Conservation (phyloP, 2,329 filamentous ascomycete species). For the Hymenoscyphus linearis region DNA sequence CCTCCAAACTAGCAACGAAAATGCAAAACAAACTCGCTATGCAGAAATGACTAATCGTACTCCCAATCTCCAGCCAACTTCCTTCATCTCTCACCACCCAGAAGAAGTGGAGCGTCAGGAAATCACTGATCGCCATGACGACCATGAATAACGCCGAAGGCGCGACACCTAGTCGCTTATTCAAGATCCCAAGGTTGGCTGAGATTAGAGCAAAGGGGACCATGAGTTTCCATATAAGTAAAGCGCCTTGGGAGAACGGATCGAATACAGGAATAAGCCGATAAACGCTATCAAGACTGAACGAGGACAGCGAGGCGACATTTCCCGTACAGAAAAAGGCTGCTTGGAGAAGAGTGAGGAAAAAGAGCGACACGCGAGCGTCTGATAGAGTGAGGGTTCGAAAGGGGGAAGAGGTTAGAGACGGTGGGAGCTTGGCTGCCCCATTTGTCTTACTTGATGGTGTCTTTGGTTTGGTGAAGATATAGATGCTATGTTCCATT, state of each 20-base stretch:
- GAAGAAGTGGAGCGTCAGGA: slow-evolving; percentile 93
- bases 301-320: slow-evolving; percentile 87
- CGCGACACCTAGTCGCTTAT: slow-evolving; percentile 74
- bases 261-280: slow-evolving; percentile 89
- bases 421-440: slow-evolving; percentile 19
- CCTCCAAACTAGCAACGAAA: slow-evolving; percentile 85
- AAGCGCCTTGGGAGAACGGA: slow-evolving; percentile 82
- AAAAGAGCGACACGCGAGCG: slow-evolving; percentile 84
- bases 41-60: slow-evolving; percentile 90
- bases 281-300: slow-evolving; percentile 84
- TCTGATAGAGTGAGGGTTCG: slow-evolving; percentile 77
- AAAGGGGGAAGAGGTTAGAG: slow-evolving; percentile 27
- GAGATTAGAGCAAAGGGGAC: slow-evolving; percentile 91
- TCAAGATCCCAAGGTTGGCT: slow-evolving; percentile 90
- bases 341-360: slow-evolving; percentile 89
- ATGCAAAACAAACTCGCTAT: slow-evolving; percentile 87
- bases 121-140: slow-evolving; percentile 85
- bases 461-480: slow-evolving; percentile 33
- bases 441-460: slow-evolving; percentile 17
- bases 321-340: slow-evolving; percentile 98
- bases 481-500: slow-evolving; percentile 75
- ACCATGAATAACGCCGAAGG: slow-evolving; percentile 90
- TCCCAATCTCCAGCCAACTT: slow-evolving; percentile 95
- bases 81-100: slow-evolving; percentile 97
- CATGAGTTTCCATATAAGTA: slow-evolving; percentile 84